phyloP scores from a whole-genome alignment of 169 alveolate species.

The Plasmodium billcollinsi region DNA sequence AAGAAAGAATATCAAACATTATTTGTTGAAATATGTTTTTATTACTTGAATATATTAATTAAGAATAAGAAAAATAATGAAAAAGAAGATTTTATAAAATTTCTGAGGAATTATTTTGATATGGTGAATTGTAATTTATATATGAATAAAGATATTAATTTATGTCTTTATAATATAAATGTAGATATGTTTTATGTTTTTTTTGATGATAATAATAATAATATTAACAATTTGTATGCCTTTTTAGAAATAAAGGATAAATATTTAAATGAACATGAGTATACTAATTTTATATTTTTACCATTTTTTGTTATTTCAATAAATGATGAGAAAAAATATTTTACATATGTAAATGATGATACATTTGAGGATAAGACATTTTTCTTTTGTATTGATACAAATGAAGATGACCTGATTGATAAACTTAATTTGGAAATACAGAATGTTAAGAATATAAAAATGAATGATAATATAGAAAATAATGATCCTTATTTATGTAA shows the following conservation, averaged over 20 bases:
- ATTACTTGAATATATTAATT: constrained; percentile 45
- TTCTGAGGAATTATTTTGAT: constrained; percentile 21
- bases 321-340: constrained; percentile 6
- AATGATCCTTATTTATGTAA: not conserved
- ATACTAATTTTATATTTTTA: constrained; percentile 19
- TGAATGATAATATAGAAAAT: too few relatives aligned
- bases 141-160: not conserved
- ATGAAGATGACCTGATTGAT: too few relatives aligned
- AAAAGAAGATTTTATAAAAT: constrained; percentile 11
- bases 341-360: not conserved
- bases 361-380: too few relatives aligned
- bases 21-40: constrained; percentile 59
- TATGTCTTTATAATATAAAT: constrained; percentile 7
- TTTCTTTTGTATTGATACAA: too few relatives aligned
- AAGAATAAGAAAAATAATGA: constrained; percentile 42
- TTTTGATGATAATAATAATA: not conserved
- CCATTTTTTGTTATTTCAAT: constrained; percentile 45
- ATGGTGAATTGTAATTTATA: constrained; percentile 5
- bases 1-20: constrained; percentile 17
- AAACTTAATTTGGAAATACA: too few relatives aligned
- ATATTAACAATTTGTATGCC: not conserved
- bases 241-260: constrained; percentile 60
- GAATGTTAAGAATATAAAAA: too few relatives aligned
- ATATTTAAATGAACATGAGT: not conserved
- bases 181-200: constrained; percentile 37